Evolutionary conservation across 106 monocot genomes (phyloP), one percentile per base, ranked within the genome.

Genomic region (Dioscorea dumetorum): DNA sequence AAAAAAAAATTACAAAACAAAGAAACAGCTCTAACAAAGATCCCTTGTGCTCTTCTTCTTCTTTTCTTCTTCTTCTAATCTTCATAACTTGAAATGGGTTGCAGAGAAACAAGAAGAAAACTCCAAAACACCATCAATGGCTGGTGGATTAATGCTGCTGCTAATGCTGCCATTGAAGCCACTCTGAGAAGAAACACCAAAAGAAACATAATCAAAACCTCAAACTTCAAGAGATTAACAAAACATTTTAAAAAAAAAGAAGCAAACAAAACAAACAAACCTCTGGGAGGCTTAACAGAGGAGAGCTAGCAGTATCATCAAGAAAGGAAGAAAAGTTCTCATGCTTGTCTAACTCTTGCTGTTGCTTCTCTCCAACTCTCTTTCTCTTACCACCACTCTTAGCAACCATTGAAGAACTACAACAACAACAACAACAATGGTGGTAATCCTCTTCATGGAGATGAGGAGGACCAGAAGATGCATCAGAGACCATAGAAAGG

Each of bases 401-500:
- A 41, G 49, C 65, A 58, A 28, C 48, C 49, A 58, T 74, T n/a
- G 24, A 48, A 70, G 57, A 59, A 18, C 62, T 28, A 28, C 28
- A 57, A 22, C 18, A 64, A 18, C 62, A 64, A 18, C 62, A 61
- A 22, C 18, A 64, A 68, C 22, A 68, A 57, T 51, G 73, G 48
- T 52, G 22, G 32, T 66, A 67, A 2, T 70, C 81, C 5, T 80
- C 70, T 5, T 76, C 86, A 49, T 61, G 78, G 69, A 73, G 54
- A 22, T 81, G 82, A 16, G 83, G 92, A 22, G 97, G 97, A 1
- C 97, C 92, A 35, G 97, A 99, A 14, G 97, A 99, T 34, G 97
- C 97, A 75, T 99, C 97, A 23, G 97, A 99, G 59, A 99, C 78
- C 92, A 87, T 99, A 0, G 97, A 99, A 9, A 85, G 67, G 62